These are phyloP conservation scores for Thuja plicata DNA, from an alignment of 83 land plant genomes.

Conservation along the genomic window DNA sequence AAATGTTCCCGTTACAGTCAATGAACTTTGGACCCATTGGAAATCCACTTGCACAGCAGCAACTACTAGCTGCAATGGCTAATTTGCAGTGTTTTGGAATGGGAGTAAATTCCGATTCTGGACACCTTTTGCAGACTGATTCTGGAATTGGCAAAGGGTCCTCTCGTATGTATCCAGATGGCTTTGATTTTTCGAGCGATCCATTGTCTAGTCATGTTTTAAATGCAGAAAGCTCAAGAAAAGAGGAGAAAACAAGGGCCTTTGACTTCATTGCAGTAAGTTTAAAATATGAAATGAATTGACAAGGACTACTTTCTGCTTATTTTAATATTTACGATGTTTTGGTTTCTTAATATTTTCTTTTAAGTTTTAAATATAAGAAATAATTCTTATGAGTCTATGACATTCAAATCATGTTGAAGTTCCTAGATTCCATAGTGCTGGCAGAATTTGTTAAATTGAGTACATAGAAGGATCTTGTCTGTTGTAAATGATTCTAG, in stretches of 20 bases:
- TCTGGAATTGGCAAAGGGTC: constrained; percentile 31
- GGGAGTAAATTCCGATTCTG: constrained; percentile 11
- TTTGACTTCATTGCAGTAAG: constrained; percentile 82
- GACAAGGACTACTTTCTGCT: neutral
- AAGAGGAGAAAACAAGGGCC: constrained; percentile 65
- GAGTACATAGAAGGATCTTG: neutral
- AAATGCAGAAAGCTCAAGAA: constrained; percentile 35
- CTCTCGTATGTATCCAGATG: constrained; percentile 43
- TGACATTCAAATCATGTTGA: neutral
- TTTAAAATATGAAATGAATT: neutral
- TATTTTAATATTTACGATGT: neutral
- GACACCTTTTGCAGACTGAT: constrained; percentile 17
- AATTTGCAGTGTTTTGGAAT: constrained; percentile 50
- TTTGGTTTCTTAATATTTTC: neutral
- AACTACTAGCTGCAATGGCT: constrained; percentile 51
- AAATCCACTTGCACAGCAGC: constrained; percentile 55
- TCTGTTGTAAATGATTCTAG: neutral
- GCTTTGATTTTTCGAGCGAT: constrained; percentile 40
- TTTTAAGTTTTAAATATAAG: neutral
- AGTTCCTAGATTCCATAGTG: neutral
- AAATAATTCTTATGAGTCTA: neutral
- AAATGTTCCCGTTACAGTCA: constrained; percentile 39
- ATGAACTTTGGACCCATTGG: constrained; percentile 58
- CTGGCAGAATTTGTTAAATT: neutral
- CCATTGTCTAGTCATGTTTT: constrained; percentile 26